Conservation (phyloP, 257 asterid genomes). For the Solanum corneliomulleri region DNA sequence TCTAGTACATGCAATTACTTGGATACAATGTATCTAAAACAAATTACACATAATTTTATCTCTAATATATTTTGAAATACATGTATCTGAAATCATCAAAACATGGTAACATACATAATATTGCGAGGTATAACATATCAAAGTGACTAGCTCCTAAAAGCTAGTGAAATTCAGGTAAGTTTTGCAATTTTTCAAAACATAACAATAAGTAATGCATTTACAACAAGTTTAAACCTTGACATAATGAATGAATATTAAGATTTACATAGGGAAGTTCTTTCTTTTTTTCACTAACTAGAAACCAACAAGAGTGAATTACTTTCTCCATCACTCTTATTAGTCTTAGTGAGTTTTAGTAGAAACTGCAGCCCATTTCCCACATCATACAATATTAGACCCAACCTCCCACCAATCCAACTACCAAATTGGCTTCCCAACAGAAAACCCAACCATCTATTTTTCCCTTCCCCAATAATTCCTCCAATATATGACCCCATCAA, state of each 20-base stretch:
- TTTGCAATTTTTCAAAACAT: neutral
- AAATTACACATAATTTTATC: too few relatives aligned
- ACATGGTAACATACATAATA: rapidly evolving
- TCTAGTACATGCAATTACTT: too few relatives aligned
- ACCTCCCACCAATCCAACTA: conserved; percentile 48
- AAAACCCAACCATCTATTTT: conserved; percentile 41
- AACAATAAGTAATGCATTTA: neutral
- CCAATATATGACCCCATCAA: conserved; percentile 36
- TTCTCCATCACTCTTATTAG: neutral
- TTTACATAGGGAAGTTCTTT: neutral
- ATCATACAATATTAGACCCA: conserved; percentile 41
- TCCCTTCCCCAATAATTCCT: conserved; percentile 42
- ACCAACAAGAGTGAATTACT: neutral
- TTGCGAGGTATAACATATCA: too few relatives aligned
- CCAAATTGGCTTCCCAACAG: conserved; percentile 50
- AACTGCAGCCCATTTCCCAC: conserved; percentile 20
- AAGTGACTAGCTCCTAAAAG: too few relatives aligned
- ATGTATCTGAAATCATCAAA: too few relatives aligned
- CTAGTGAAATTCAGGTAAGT: too few relatives aligned
- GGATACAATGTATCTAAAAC: too few relatives aligned
- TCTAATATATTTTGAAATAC: too few relatives aligned
- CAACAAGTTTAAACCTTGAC: neutral
- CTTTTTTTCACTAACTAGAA: neutral
- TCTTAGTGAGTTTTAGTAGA: conserved; percentile 7
- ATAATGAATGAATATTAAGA: neutral